Evolutionary conservation across 441 rosid species (phyloP).

Genomic region (Erysimum pusillum): DNA sequence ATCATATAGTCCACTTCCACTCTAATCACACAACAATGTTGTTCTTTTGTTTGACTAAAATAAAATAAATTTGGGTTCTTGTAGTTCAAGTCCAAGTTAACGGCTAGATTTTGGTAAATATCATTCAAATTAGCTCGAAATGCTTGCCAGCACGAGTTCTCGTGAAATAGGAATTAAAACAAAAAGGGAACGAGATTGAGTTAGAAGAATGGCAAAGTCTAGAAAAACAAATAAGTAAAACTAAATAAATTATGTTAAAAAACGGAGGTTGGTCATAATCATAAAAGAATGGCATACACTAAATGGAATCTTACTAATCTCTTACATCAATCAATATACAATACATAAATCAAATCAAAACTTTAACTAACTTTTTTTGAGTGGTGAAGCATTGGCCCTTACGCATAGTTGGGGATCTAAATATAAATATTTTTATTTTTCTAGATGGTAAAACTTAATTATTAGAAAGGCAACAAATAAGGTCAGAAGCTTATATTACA

Average conservation of each 20-base stretch:
- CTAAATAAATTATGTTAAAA: constrained; percentile 6
- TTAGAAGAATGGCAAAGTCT: constrained; percentile 58
- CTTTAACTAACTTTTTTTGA: constrained; percentile 31
- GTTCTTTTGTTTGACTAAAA: neutral
- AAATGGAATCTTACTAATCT: constrained; percentile 38
- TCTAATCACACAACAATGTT: neutral
- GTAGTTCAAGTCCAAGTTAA: constrained; percentile 12
- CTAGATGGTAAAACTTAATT: neutral
- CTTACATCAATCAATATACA: constrained; percentile 27
- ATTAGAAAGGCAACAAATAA: neutral
- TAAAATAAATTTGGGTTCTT: neutral
- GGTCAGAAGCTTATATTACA: neutral
- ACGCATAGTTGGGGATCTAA: constrained; percentile 3
- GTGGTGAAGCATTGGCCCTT: constrained; percentile 41
- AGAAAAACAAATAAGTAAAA: constrained; percentile 19
- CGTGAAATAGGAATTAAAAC: neutral
- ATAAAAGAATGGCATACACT: constrained; percentile 27
- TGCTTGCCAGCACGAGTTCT: constrained; percentile 10
- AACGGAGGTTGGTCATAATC: constrained; percentile 40
- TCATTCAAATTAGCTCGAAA: constrained; percentile 9
- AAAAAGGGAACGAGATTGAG: constrained; percentile 47
- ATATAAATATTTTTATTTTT: neutral
- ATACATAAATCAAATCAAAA: constrained; percentile 25
- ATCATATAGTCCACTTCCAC: neutral
- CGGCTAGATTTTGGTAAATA: neutral